These are phyloP conservation scores for Cladophialophora bantiana DNA, from an alignment of 2,329 filamentous ascomycete genomes.

Conservation along the genomic window DNA sequence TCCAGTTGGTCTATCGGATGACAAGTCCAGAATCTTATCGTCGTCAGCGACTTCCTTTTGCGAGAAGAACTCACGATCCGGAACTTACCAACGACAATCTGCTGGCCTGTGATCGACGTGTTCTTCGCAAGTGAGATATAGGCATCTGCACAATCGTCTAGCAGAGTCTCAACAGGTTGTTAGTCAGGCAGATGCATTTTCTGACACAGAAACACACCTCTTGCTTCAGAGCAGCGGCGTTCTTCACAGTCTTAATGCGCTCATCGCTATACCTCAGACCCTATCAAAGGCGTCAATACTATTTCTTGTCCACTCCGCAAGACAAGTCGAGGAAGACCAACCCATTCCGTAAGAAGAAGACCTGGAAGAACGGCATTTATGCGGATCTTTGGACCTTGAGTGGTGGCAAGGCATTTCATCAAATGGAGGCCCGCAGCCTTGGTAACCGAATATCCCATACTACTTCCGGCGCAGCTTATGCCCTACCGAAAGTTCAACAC, in stretches of 20 bases:
- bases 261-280: conserved; percentile 66
- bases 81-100: conserved; percentile 52
- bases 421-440: conserved; percentile 77
- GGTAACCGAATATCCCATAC: conserved; percentile 75
- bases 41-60: conserved; percentile 22
- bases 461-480: conserved; percentile 68
- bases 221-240: conserved; percentile 67
- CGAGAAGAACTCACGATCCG: neutral
- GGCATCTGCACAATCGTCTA: conserved; percentile 53
- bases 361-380: conserved; percentile 72
- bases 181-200: neutral
- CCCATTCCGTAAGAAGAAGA: conserved; percentile 72
- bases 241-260: conserved; percentile 59
- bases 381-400: conserved; percentile 68
- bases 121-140: conserved; percentile 53
- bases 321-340: conserved; percentile 4
- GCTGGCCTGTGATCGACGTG: conserved; percentile 55
- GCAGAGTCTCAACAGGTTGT: conserved; percentile 45
- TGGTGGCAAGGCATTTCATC: conserved; percentile 69
- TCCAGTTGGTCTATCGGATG: conserved; percentile 21
- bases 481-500: conserved; percentile 48
- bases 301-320: neutral
- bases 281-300: conserved; percentile 43
- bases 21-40: conserved; percentile 35
- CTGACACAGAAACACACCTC: conserved; percentile 51